Percentiles rank a stretch among this genome's conserved stretches.
Evolutionary conservation across 768 basidiomycete species (phyloP).

Genomic region (Ephemerocybe angulata): DNA sequence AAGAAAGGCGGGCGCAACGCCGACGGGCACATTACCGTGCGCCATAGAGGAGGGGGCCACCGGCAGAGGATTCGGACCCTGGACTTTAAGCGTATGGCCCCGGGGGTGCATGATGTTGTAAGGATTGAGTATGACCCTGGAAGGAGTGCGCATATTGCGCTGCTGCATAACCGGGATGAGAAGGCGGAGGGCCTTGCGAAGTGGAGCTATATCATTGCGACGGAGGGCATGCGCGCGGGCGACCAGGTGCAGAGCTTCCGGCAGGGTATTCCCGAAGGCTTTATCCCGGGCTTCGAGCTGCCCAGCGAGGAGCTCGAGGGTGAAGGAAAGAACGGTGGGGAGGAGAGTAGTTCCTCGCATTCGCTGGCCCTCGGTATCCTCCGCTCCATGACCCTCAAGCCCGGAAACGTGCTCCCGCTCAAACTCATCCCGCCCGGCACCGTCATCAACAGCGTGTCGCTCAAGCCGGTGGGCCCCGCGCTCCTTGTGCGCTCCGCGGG

Average conservation of each 20-base stretch:
- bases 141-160: conserved; percentile 90
- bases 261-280: conserved; percentile 72
- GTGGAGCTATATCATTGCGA: conserved; percentile 92
- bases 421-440: conserved; percentile 91
- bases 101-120: conserved; percentile 83
- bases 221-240: conserved; percentile 85
- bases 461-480: conserved; percentile 71
- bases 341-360: conserved; percentile 48
- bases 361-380: conserved; percentile 81
- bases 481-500: conserved; percentile 90
- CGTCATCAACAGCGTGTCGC: conserved; percentile 80
- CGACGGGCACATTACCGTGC: conserved; percentile 81
- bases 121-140: conserved; percentile 97
- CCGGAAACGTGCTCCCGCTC: conserved; percentile 91
- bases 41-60: conserved; percentile 90
- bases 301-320: conserved; percentile 16
- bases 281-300: conserved; percentile 53
- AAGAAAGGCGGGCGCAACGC: conserved; percentile 84
- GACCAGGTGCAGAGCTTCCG: conserved; percentile 85
- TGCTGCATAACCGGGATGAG: conserved; percentile 63
- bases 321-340: conserved; percentile 11
- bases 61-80: conserved; percentile 78
- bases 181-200: conserved; percentile 48
- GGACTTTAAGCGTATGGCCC: conserved; percentile 78
- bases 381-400: conserved; percentile 77